Conservation (phyloP, 1,284 basidiomycete species). For the Ceratobasidium sp. region DNA sequence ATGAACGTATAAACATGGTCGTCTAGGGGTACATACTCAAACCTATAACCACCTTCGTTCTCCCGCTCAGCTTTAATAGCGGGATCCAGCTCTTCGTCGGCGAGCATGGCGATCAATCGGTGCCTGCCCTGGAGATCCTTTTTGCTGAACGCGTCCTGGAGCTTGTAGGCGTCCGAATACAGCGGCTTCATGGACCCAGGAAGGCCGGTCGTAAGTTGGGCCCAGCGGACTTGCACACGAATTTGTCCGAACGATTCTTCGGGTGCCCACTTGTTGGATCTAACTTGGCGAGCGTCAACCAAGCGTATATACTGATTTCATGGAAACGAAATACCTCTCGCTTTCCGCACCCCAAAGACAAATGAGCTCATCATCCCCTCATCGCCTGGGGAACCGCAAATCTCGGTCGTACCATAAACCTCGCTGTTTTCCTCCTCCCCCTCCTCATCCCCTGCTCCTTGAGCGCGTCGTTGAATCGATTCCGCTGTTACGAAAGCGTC, state of each 20-base stretch:
- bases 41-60: slow-evolving; percentile 4
- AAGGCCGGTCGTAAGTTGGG: not conserved
- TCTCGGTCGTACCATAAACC: not conserved
- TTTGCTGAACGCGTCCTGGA: not conserved
- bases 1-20: not conserved
- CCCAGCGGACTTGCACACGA: slow-evolving; percentile 13
- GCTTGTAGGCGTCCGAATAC: not conserved
- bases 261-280: not conserved
- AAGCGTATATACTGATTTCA: too few species aligned
- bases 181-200: not conserved
- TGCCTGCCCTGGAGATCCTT: not conserved
- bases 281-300: too few species aligned
- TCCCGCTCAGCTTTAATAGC: not conserved
- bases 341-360: not conserved
- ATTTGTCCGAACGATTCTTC: not conserved
- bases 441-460: not conserved
- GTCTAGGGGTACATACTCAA: slow-evolving; percentile 1
- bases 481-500: slow-evolving; percentile 3
- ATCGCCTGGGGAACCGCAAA: not conserved
- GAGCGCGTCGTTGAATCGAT: not conserved
- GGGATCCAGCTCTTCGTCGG: not conserved
- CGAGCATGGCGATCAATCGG: not conserved
- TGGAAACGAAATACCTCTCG: not conserved
- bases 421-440: not conserved
- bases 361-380: not conserved